Conservation (phyloP, 805 yeast species). For the Candida endomychidarum region DNA sequence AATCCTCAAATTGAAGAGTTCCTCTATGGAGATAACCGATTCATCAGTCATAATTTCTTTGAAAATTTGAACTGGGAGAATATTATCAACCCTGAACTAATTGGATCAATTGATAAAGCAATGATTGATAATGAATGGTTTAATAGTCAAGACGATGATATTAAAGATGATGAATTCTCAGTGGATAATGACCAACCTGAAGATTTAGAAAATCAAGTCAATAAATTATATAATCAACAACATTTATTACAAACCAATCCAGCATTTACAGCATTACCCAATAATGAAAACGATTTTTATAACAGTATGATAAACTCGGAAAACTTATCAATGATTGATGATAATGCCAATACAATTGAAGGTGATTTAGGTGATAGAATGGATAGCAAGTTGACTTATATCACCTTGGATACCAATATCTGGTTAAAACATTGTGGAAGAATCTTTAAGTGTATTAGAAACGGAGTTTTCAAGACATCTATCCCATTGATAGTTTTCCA, state of each 20-base stretch:
- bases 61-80: slow-evolving; percentile 33
- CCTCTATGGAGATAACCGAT: slow-evolving; percentile 40
- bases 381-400: slow-evolving; percentile 55
- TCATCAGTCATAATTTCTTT: slow-evolving; percentile 40
- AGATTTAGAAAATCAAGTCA: slow-evolving; percentile 15
- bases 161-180: slow-evolving; percentile 18
- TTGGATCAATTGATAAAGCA: slow-evolving; percentile 8
- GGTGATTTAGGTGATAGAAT: slow-evolving; percentile 59
- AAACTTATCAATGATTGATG: slow-evolving; percentile 15
- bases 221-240: slow-evolving; percentile 20
- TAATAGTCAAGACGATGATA: slow-evolving; percentile 23
- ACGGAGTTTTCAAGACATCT: slow-evolving; percentile 56
- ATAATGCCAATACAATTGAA: slow-evolving; percentile 19
- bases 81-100: slow-evolving; percentile 12
- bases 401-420: slow-evolving; percentile 73
- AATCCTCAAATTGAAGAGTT: slow-evolving; percentile 24
- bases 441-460: slow-evolving; percentile 64
- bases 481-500: slow-evolving; percentile 78
- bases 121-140: slow-evolving; percentile 29
- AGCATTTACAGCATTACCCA: slow-evolving; percentile 5
- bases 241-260: slow-evolving; percentile 18
- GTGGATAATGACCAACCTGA: slow-evolving; percentile 22
- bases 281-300: slow-evolving; percentile 23
- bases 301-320: slow-evolving; percentile 24
- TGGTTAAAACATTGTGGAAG: slow-evolving; percentile 83